Base-by-base conservation (phyloP, 2,329 filamentous ascomycete genomes). In the Fonsecaea monophora region DNA sequence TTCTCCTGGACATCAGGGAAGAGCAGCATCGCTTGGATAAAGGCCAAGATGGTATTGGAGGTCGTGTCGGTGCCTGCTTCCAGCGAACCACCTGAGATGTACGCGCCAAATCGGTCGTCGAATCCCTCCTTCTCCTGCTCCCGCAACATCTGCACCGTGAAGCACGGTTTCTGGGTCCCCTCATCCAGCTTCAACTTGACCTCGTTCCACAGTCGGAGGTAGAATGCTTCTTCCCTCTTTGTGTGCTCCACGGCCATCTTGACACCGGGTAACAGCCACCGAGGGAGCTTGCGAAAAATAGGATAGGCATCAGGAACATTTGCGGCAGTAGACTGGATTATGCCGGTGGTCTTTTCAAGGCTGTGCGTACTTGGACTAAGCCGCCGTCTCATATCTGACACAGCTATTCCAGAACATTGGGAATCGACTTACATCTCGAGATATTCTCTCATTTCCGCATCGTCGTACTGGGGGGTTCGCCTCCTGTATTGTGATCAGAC, bases 291-390 rank as follows among this genome's bases (percentile, higher is more conserved):
- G 18, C 81, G 77, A 1, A 85, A 68, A 0, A 81, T 64, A 0
- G 84, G 83, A 62, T 79, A 85, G 15, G 81, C 73, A 65, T 85
- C 82, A 2, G 84, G 73, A 1, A 84, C 66, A 0, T 79, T 78
- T 0, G 83, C 81, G 0, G 76, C 75, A 6, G 79, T 75, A 15
- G 78, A 78, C 65, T 79, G 78, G 58, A 77, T 79, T 53, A 83
- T 72, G 15, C 12, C 15, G 2, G 38, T 42, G 38, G 38, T 42
- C 13, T 15, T 42, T 42, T 42, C 38, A 6, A 42, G 15, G 13
- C 38, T 42, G 10, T 42, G 13, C 13, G 38, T 1, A 32, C 5
- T 42, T 42, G 15, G 38, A 12, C 15, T 42, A 3, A 42, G 38
- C 15, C 35, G 38, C 15, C 35, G 15, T 77, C 74, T 9, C 30